Percentiles rank a stretch among this genome's conserved stretches.
Evolutionary conservation across 345 rosid genomes (phyloP).

Genomic region (Diplotaxis tenuifolia): DNA sequence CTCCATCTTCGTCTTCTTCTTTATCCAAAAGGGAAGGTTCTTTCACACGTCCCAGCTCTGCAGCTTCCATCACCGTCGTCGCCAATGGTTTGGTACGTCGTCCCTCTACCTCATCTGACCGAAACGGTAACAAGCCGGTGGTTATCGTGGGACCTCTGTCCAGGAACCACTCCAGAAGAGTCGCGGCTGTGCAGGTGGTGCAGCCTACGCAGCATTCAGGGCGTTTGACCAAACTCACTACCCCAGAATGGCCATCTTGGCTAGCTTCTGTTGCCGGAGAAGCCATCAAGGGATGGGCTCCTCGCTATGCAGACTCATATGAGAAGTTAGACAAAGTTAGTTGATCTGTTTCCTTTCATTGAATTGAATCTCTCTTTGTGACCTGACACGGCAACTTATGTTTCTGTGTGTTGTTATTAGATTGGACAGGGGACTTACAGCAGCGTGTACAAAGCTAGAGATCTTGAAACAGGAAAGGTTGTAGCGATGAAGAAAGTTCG

Average conservation of each 20-base stretch:
- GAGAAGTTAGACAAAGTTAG: conserved; percentile 39
- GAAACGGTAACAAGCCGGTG: not conserved
- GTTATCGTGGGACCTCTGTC: conserved; percentile 24
- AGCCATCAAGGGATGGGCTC: conserved; percentile 39
- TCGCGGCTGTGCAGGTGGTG: conserved; percentile 14
- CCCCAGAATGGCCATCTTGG: conserved; percentile 39
- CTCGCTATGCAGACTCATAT: conserved; percentile 37
- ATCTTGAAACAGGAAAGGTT: conserved; percentile 60
- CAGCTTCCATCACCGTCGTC: conserved; percentile 31
- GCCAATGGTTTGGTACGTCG: conserved; percentile 26
- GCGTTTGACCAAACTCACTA: not conserved
- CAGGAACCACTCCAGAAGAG: conserved; percentile 15
- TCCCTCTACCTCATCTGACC: conserved; percentile 36
- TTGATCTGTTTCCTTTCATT: not conserved
- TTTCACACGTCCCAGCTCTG: conserved; percentile 12
- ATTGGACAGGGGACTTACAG: conserved; percentile 90
- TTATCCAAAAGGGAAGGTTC: conserved; percentile 29
- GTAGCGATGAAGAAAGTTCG: conserved; percentile 90
- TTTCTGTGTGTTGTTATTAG: conserved; percentile 35
- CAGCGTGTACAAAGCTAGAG: conserved; percentile 87
- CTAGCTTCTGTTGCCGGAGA: conserved; percentile 38
- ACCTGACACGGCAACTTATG: not conserved
- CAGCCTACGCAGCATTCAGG: conserved; percentile 20
- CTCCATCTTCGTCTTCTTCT: conserved; percentile 12
- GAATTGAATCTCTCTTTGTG: not conserved